Base-by-base conservation (phyloP, 2,329 filamentous ascomycete species). In the Colletotrichum phormii region DNA sequence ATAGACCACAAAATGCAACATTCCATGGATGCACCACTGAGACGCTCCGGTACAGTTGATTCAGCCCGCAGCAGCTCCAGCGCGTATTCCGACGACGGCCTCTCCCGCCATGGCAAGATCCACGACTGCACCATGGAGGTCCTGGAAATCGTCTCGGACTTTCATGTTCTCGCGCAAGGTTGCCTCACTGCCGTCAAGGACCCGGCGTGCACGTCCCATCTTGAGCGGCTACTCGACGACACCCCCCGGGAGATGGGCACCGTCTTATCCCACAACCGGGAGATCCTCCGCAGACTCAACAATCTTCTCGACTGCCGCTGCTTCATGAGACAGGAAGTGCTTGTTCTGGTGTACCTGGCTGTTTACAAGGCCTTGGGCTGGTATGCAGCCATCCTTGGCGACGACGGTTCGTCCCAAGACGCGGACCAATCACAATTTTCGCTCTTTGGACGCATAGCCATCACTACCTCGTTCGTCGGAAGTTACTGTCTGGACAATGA, bases 401-500 rank as follows among this genome's bases (percentile, higher is more conserved):
- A 67, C 54, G 42, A 67, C 26, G 42, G 58, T 22, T n/a, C 37
- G 42, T 49, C 42, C n/a, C 42, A 60, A 18, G 37, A 53, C 13
- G 18, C 18, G 15, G 64, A 67, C 31, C 54, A 67, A n/a, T 29
- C 55, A 15, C 64, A 53, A 13, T 29, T 54, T 31, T 31, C 37
- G 18, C 33, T 60, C 26, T 54, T 67, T 15, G 46, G 55, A 29
- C 64, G 37, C 0, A 61, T 67, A 13, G 64, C 55, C 8, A 67
- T 31, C 24, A 67, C 55, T 8, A 61, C 37, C 15, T 67, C 64
- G 0, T 61, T 67, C 2, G 22, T 67, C 11, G 64, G 64, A 2
- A 67, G 37, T 31, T 67, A 67, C 29, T 67, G 35, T 29, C 2
- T 67, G 29, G 64, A 67, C 18, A 67, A 42, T 31, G 64, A 61